Evolutionary conservation across 176 grass and related monocot genomes (phyloP), one percentile per base, ranked within the genome.

Genomic region (Areca catechu): DNA sequence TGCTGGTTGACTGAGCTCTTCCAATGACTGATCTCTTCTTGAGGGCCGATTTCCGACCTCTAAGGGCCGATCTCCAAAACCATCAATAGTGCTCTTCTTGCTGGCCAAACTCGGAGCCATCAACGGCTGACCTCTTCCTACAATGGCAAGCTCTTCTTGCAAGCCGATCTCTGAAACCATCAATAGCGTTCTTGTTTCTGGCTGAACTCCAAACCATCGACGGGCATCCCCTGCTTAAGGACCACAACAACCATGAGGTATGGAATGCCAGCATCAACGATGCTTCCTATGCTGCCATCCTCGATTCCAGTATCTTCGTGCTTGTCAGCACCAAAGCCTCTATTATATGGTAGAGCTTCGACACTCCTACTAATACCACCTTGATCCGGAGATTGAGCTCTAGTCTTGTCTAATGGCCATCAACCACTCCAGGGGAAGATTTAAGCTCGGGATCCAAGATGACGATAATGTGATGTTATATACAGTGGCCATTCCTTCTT

Each of bases 291-390:
- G 75, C 71, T 6, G 50, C 53, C 71, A 79, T 88, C 79, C 68
- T 79, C 17, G 51, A 87, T 30, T 60, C 66, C 3, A 74, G 78
- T 15, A 82, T 78, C 48, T 82, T 87, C n/a, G 61, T 78, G 7
- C 55, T 87, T 3, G 66, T 53, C 48, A 51, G 18, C 24, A n/a
- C 78, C 17, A 54, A 49, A 15, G 54, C 65, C 37, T 70, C 58
- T 15, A 17, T 19, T 16, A 30, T 7, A 3, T 86, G 83, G 83
- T 20, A 30, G 18, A 87, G 27, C 50, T 87, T 87, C 37, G 19
- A 59, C 1, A 0, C 17, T 34, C 79, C 84, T n/a, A 4, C 70
- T 14, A 78, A 87, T 57, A 87, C 83, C 23, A 71, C 82, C 37
- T 58, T 87, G 50, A 4, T 1, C 7, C 48, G 0, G 20, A 16